Conservation (phyloP, 1,284 basidiomycete species). For the Ceratorhiza oryzae-sativae region DNA sequence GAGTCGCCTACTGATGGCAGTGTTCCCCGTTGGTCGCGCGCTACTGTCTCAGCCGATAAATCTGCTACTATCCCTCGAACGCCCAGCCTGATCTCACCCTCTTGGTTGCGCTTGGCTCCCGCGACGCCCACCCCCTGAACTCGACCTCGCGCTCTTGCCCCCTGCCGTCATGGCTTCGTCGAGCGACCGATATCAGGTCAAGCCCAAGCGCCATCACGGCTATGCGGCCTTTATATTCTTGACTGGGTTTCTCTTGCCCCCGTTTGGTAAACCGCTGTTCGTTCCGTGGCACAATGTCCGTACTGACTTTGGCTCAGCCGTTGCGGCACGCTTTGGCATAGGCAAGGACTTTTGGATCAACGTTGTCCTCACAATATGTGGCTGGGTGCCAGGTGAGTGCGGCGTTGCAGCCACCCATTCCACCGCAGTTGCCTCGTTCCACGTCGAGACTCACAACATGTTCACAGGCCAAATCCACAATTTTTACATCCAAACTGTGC, state of each 20-base stretch:
- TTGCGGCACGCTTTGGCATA: slow-evolving; percentile 93
- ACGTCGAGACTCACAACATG: slow-evolving; percentile 27
- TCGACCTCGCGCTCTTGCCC: not conserved
- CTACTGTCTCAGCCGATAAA: slow-evolving; percentile 32
- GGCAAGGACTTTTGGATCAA: slow-evolving; percentile 95
- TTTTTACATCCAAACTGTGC: slow-evolving; percentile 81
- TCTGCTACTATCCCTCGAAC: not conserved
- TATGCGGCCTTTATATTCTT: slow-evolving; percentile 85
- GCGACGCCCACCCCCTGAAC: not conserved
- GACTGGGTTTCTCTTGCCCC: slow-evolving; percentile 82
- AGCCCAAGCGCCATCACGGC: slow-evolving; percentile 76
- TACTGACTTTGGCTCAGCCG: slow-evolving; percentile 62
- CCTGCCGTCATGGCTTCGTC: slow-evolving; percentile 4
- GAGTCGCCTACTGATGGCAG: slow-evolving; percentile 29
- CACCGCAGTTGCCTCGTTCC: slow-evolving; percentile 35
- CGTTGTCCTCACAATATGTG: slow-evolving; percentile 84
- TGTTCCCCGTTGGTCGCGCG: slow-evolving; percentile 17
- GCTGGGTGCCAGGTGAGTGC: slow-evolving; percentile 83
- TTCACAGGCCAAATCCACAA: slow-evolving; percentile 80
- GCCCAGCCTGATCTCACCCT: slow-evolving; percentile 3
- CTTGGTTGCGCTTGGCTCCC: slow-evolving; percentile 9
- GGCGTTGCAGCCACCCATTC: not conserved
- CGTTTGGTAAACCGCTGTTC: slow-evolving; percentile 71
- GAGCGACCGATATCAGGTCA: slow-evolving; percentile 17
- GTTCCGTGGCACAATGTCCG: not conserved